phyloP scores from a whole-genome alignment of 2,329 filamentous ascomycete genomes.

The Diaporthe sp. region DNA sequence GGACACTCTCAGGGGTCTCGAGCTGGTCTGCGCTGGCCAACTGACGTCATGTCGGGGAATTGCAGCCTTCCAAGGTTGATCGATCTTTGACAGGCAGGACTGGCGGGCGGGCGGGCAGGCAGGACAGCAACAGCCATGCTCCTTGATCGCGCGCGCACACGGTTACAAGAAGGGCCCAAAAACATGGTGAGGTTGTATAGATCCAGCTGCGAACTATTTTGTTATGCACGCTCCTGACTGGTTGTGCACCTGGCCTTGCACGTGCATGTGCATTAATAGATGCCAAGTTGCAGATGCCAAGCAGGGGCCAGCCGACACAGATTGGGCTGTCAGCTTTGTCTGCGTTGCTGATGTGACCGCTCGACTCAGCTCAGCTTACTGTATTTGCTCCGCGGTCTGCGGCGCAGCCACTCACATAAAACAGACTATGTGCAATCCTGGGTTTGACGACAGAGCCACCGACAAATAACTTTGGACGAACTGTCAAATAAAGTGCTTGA shows the following conservation, averaged over 20 bases:
- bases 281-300: slow-evolving; percentile 25
- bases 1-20: neutral
- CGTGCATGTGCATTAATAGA: slow-evolving; percentile 24
- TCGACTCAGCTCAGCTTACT: slow-evolving; percentile 21
- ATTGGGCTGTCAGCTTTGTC: slow-evolving; percentile 4
- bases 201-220: slow-evolving; percentile 10
- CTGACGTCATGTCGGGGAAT: slow-evolving; percentile 35
- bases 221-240: slow-evolving; percentile 18
- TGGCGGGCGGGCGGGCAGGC: neutral
- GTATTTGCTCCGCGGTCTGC: neutral
- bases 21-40: neutral
- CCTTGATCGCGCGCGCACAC: neutral
- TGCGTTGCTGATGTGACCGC: slow-evolving; percentile 1
- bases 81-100: neutral
- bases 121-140: neutral
- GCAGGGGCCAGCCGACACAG: slow-evolving; percentile 11
- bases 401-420: neutral
- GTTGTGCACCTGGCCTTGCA: slow-evolving; percentile 1
- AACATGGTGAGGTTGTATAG: slow-evolving; percentile 5
- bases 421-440: neutral
- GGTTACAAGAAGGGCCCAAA: too few relatives aligned
- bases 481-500: neutral
- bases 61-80: slow-evolving; percentile 10
- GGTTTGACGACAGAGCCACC: too few relatives aligned
- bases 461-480: neutral